Percentiles rank a stretch among this genome's conserved stretches.
phyloP scores from a whole-genome alignment of 345 rosid species.

The Lepidium sativum region DNA sequence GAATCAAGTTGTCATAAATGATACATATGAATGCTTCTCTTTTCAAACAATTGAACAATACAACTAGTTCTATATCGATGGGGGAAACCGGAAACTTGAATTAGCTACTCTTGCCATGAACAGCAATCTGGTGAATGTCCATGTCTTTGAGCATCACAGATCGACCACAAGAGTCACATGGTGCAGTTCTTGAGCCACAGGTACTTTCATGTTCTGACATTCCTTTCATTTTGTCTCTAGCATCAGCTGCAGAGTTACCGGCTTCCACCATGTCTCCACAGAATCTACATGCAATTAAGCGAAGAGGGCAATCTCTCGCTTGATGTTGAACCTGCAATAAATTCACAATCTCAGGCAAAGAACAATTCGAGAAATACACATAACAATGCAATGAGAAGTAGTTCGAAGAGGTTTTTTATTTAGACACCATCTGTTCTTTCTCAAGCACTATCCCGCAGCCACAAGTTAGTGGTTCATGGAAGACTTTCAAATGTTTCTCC shows the following conservation, averaged over 20 bases:
- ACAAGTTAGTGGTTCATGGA: conserved; percentile 76
- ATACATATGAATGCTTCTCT: conserved; percentile 12
- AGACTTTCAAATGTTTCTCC: conserved; percentile 87
- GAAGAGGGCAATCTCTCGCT: conserved; percentile 57
- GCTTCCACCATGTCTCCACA: conserved; percentile 97
- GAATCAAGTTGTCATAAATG: conserved; percentile 14
- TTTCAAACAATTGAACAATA: conserved; percentile 2
- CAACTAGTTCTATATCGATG: not conserved
- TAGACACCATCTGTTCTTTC: conserved; percentile 79
- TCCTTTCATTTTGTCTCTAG: conserved; percentile 74
- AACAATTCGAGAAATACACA: not conserved
- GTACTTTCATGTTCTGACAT: conserved; percentile 87
- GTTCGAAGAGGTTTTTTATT: no score
- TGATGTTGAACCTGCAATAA: conserved; percentile 69
- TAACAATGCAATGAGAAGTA: not conserved
- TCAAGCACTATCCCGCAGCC: conserved; percentile 75
- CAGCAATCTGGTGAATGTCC: conserved; percentile 93
- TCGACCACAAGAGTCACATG: conserved; percentile 92
- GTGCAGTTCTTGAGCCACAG: conserved; percentile 91
- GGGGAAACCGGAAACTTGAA: not conserved
- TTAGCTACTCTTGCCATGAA: conserved; percentile 61
- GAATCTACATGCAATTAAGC: conserved; percentile 67
- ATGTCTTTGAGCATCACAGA: conserved; percentile 93
- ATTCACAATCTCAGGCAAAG: not conserved
- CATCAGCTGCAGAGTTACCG: conserved; percentile 60